Evolutionary conservation across 345 rosid species (phyloP).

Genomic region (Lumnitzera littorea): DNA sequence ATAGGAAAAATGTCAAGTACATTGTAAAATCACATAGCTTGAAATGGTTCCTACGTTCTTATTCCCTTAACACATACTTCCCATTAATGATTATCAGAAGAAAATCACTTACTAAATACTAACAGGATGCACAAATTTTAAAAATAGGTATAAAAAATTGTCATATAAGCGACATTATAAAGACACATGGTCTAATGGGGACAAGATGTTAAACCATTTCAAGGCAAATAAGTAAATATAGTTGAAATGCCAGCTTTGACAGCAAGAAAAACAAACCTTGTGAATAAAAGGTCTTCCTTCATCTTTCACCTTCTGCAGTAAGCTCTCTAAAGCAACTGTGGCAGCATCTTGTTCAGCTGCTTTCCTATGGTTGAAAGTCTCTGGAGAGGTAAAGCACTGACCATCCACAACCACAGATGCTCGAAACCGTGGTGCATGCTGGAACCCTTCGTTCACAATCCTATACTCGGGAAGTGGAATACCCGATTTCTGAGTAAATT

Average conservation of each 20-base stretch:
- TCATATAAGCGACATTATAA: too few species aligned
- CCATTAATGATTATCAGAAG: too few species aligned
- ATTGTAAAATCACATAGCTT: too few species aligned
- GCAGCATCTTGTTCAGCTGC: constrained; percentile 47
- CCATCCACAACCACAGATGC: constrained; percentile 33
- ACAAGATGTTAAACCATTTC: neutral
- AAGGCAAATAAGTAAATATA: neutral
- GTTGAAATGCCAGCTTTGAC: neutral
- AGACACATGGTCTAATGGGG: neutral
- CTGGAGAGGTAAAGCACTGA: constrained; percentile 19
- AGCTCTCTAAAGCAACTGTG: constrained; percentile 27
- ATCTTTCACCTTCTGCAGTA: constrained; percentile 19
- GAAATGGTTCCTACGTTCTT: too few species aligned
- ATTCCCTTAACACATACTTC: too few species aligned
- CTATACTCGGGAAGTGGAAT: constrained; percentile 22
- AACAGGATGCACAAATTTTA: too few species aligned
- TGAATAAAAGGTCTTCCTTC: constrained; percentile 18
- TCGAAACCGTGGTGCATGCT: constrained; percentile 25
- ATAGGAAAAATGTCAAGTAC: too few species aligned
- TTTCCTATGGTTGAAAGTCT: constrained; percentile 21
- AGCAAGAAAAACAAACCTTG: constrained; percentile 22
- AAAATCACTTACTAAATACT: too few species aligned
- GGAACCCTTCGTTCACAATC: constrained; percentile 21
- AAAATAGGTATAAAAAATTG: too few species aligned
- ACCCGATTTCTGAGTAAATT: constrained; percentile 28